These are phyloP conservation scores for Metschnikowia lunata DNA, from an alignment of 805 yeast species.

Conservation along the genomic window DNA sequence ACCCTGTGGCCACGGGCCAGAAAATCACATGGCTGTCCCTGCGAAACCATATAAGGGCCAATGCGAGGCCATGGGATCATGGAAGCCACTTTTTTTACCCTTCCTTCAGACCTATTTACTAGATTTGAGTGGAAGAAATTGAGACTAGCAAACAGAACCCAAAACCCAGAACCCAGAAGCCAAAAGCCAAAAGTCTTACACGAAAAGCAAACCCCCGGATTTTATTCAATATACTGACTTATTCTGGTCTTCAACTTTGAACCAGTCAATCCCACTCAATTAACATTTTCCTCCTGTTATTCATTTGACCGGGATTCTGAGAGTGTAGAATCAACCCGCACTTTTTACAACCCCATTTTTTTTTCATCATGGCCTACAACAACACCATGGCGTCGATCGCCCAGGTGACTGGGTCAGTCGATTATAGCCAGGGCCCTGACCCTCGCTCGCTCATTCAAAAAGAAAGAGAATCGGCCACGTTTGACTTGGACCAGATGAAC, in stretches of 20 bases:
- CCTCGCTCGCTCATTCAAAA: constrained; percentile 32
- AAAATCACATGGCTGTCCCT: neutral
- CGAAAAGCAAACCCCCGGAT: no score
- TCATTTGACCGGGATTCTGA: no score
- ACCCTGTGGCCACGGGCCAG: neutral
- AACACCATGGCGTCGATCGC: constrained; percentile 4
- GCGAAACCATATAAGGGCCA: neutral
- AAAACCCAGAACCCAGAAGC: no score
- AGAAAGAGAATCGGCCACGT: constrained; percentile 43
- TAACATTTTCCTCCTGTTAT: neutral
- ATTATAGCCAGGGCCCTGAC: constrained; percentile 24
- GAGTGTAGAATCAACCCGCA: no score
- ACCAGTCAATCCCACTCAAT: neutral
- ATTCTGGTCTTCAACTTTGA: no score
- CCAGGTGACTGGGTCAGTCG: constrained; percentile 14
- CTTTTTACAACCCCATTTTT: no score
- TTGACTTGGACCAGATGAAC: constrained; percentile 40
- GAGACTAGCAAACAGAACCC: no score
- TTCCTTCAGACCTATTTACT: neutral
- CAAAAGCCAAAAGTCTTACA: no score
- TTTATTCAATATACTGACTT: no score
- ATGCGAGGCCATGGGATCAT: neutral
- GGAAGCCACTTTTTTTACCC: neutral
- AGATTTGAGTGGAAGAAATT: no score
- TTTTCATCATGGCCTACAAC: neutral